Evolutionary conservation across 108 stramenopile genomes (phyloP).

Genomic region (Skeletonema menzelii): DNA sequence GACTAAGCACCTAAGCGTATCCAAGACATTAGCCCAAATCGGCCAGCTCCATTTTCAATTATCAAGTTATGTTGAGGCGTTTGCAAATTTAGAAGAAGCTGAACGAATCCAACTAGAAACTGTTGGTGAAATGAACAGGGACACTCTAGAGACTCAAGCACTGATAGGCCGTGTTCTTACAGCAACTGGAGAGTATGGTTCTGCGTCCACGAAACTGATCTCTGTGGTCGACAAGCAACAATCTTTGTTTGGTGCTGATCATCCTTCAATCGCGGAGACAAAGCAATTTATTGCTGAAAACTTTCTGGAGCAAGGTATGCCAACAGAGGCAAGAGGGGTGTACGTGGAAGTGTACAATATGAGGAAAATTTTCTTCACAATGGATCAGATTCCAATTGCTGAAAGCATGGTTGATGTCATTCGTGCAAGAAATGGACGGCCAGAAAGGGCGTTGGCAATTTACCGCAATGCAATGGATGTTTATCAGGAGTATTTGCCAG

Average conservation of each 20-base stretch:
- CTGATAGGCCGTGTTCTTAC: conserved; percentile 62
- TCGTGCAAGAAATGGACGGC: conserved; percentile 36
- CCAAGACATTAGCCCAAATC: conserved; percentile 64
- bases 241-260: conserved; percentile 54
- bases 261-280: conserved; percentile 69
- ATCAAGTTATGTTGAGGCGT: conserved; percentile 57
- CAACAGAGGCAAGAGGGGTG: conserved; percentile 43
- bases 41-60: conserved; percentile 57
- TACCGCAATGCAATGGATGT: conserved; percentile 62
- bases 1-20: conserved; percentile 59
- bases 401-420: conserved; percentile 44
- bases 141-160: conserved; percentile 61
- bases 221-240: conserved; percentile 53
- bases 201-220: conserved; percentile 49
- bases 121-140: conserved; percentile 56
- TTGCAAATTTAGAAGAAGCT: conserved; percentile 51
- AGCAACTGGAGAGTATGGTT: conserved; percentile 46
- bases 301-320: conserved; percentile 57
- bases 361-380: conserved; percentile 62
- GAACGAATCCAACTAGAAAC: conserved; percentile 51
- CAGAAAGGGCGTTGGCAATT: conserved; percentile 60
- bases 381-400: conserved; percentile 50
- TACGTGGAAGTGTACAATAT: conserved; percentile 70
- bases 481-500: conserved; percentile 31
- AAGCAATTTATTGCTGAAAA: conserved; percentile 59